phyloP scores from a whole-genome alignment of 257 asterid species.

The Coffea canephora region DNA sequence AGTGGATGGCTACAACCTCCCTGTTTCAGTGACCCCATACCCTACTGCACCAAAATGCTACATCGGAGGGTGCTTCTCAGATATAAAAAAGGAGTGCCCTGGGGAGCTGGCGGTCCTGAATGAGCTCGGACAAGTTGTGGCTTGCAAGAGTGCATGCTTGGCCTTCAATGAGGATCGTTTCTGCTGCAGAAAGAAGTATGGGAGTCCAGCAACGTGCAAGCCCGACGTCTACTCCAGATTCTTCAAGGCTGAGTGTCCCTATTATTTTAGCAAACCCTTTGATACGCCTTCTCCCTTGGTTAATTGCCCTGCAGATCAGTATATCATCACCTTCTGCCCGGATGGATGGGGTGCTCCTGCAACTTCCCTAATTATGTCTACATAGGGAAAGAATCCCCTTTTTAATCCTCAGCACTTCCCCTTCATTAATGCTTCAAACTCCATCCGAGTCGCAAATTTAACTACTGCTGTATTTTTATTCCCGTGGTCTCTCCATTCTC shows the following conservation, averaged over 20 bases:
- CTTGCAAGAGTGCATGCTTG: conserved; percentile 83
- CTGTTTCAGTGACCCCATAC: conserved; percentile 48
- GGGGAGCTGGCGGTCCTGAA: conserved; percentile 48
- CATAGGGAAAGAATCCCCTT: conserved; percentile 6
- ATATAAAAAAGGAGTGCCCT: conserved; percentile 52
- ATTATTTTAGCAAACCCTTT: conserved; percentile 63
- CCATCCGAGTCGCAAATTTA: no score
- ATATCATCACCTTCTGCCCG: conserved; percentile 67
- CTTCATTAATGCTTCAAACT: no score
- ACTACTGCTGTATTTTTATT: no score
- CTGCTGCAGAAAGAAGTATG: conserved; percentile 69
- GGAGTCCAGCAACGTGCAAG: conserved; percentile 61
- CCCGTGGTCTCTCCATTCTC: no score
- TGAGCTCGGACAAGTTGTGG: conserved; percentile 52
- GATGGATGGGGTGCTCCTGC: conserved; percentile 42
- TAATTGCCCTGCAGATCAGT: conserved; percentile 53
- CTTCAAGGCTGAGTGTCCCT: conserved; percentile 75
- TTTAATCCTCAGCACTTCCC: no score
- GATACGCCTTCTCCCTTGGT: conserved; percentile 62
- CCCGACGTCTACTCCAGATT: conserved; percentile 58
- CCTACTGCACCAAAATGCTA: conserved; percentile 27
- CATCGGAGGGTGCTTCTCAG: conserved; percentile 51
- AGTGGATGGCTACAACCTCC: conserved; percentile 81
- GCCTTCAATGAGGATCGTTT: conserved; percentile 61
- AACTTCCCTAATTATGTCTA: conserved; percentile 8